These are phyloP conservation scores for Arachis hypogaea DNA, from an alignment of 306 rosid genomes.

Conservation along the genomic window DNA sequence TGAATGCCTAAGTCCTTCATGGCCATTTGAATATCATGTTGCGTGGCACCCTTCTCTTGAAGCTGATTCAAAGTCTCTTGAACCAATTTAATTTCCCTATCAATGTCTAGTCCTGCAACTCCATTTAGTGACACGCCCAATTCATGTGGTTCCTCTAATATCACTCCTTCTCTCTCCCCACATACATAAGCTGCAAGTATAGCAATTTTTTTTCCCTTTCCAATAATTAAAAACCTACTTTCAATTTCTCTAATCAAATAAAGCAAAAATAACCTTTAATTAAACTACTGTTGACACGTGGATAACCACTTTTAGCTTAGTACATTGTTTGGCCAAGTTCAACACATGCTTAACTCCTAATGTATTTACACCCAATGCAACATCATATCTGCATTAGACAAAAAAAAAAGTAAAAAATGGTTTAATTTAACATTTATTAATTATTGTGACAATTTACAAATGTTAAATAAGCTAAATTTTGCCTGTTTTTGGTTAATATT, in stretches of 20 bases:
- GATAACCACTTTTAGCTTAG: constrained; percentile 50
- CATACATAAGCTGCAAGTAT: constrained; percentile 66
- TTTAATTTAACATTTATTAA: background rate
- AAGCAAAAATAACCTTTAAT: no score
- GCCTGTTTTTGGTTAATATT: no score
- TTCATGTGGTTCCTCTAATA: constrained; percentile 53
- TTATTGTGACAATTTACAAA: background rate
- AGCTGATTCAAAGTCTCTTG: constrained; percentile 50
- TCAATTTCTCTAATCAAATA: no score
- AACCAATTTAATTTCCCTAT: constrained; percentile 46
- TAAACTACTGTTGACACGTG: constrained; percentile 73
- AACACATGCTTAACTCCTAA: constrained; percentile 62
- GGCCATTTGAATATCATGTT: constrained; percentile 47
- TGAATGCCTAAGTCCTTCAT: constrained; percentile 71
- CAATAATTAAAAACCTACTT: no score
- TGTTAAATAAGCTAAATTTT: no score
- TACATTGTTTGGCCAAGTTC: constrained; percentile 67
- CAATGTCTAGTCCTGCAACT: constrained; percentile 53
- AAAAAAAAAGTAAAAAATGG: background rate
- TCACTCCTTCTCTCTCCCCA: constrained; percentile 68
- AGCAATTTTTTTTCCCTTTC: background rate
- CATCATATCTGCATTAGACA: constrained; percentile 57
- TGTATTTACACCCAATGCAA: constrained; percentile 62
- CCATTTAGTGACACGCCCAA: constrained; percentile 70
- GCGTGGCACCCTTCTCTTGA: constrained; percentile 44